Percentiles rank a stretch among this genome's conserved stretches.
phyloP scores from a whole-genome alignment of 305 asterid species.

The Caryopteris hybrid region DNA sequence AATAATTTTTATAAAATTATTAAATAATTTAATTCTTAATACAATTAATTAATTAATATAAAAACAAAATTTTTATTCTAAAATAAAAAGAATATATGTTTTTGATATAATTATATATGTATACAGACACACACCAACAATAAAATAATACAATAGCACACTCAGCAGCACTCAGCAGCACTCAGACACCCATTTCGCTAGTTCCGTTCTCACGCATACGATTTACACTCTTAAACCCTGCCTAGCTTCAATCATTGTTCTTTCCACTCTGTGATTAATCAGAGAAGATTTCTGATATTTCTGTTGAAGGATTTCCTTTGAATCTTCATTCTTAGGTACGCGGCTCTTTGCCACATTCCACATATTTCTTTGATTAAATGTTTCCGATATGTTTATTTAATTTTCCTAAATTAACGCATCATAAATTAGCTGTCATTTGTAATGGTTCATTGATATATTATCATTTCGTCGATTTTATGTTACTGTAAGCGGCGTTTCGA shows the following conservation, averaged over 20 bases:
- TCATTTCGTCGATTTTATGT: background rate
- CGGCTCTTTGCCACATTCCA: background rate
- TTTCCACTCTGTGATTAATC: background rate
- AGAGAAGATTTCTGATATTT: background rate
- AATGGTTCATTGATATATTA: background rate
- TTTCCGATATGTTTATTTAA: background rate
- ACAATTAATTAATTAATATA: no score
- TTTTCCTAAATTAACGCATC: constrained; percentile 1
- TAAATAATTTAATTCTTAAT: no score
- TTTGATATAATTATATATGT: no score
- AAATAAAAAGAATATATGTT: no score
- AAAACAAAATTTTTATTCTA: no score
- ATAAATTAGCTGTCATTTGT: background rate
- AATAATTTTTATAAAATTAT: no score
- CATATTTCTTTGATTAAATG: background rate
- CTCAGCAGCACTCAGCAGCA: no score
- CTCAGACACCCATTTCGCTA: no score
- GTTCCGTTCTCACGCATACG: no score
- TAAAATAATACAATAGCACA: no score
- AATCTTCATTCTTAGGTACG: constrained; percentile 13
- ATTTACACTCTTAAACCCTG: background rate
- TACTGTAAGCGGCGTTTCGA: background rate
- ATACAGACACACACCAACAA: no score
- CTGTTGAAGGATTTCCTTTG: background rate
- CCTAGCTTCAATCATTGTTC: background rate